Base-by-base conservation (phyloP, 116 monocot genomes). In the Posidonia oceanica region DNA sequence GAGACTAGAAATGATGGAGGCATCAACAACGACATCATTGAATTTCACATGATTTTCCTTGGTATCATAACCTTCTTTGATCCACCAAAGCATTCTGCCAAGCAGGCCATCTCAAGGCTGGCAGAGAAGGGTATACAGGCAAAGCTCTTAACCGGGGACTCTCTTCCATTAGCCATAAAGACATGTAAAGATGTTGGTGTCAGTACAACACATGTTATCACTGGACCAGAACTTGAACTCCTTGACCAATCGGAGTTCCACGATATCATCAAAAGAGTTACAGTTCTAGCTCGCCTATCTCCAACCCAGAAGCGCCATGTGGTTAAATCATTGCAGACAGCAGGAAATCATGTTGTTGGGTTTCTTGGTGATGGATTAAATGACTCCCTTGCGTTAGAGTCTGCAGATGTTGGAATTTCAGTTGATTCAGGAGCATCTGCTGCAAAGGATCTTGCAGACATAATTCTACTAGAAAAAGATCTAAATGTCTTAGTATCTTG, bases 321-420 rank as follows among this genome's bases (percentile, higher is more conserved):
- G 0, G 74, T 83, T 7, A 73, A 77, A 22, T 80, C 83, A 55
- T 61, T 83, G 23, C 83, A 80, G 52, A 80, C 41, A 59, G 61
- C n/a, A 48, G 71, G 80, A 48, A 48, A 48, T 42, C 76, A 80
- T 71, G 74, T 83, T 54, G 83, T 83, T 38, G 83, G 83, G 21
- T 83, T 66, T 37, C 39, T 83, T 18, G 83, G 80, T 36, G 83
- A 83, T 70, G 83, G 83, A 65, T 63, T 83, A 51, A 83, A 83
- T 71, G 83, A 83, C 66, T 80, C 83, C 8, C 74, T 77, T 15
- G 83, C 83, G 54, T 23, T 83, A 36, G 70, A 80, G 67, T 76
- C 77, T 29, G 83, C 83, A 29, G 69, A 84, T 77, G 75, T 84
- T 61, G 84, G 80, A 20, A 80, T 84, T 29, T 84, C 84, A 2